Conservation (phyloP, 2,329 filamentous ascomycete genomes). For the Fusarium sp. region DNA sequence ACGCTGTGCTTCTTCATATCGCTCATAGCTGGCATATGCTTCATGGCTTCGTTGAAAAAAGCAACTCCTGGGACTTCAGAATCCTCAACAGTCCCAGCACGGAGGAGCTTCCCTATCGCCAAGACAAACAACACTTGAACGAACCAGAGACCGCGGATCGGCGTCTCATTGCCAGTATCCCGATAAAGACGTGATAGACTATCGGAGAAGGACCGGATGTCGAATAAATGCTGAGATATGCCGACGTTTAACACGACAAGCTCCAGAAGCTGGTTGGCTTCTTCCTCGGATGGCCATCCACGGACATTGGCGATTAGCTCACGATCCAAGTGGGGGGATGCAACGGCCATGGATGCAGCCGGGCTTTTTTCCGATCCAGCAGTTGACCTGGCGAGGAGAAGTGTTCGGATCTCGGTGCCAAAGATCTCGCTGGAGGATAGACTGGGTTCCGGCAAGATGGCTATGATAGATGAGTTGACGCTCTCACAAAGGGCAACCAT, state of each 20-base stretch:
- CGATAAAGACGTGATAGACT: constrained; percentile 12
- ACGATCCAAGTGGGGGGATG: constrained; percentile 6
- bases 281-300: constrained; percentile 26
- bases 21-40: constrained; percentile 16
- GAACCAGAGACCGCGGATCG: constrained; percentile 17
- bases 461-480: not conserved
- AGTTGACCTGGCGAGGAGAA: constrained; percentile 9
- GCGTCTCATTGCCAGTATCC: not conserved
- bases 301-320: constrained; percentile 15
- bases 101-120: constrained; percentile 18
- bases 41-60: constrained; percentile 28
- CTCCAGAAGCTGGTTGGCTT: constrained; percentile 20
- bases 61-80: constrained; percentile 18
- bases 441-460: constrained; percentile 7
- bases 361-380: constrained; percentile 7
- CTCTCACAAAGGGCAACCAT: not conserved
- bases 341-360: not conserved
- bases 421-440: constrained; percentile 29
- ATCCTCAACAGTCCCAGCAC: constrained; percentile 13
- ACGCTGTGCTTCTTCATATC: constrained; percentile 15
- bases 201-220: constrained; percentile 21
- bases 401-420: constrained; percentile 18
- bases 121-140: constrained; percentile 22
- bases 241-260: constrained; percentile 26
- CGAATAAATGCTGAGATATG: constrained; percentile 29